Conservation (phyloP, 2,329 filamentous ascomycete genomes). For the Pseudofabraea citricarpa region DNA sequence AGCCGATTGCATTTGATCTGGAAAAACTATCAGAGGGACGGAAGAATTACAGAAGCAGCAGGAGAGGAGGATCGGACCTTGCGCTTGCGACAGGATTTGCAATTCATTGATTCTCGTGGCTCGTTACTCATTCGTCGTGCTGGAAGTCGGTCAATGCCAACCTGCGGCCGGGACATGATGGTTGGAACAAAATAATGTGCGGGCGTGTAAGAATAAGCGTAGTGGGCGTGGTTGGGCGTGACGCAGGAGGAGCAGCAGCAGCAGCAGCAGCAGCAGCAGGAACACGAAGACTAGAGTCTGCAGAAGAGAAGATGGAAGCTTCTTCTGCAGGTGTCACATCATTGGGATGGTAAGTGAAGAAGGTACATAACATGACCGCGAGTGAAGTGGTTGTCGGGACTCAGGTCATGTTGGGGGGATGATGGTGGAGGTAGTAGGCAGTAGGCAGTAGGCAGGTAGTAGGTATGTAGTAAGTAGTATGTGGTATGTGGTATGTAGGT, state of each 20-base stretch:
- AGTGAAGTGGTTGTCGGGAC: constrained; percentile 1
- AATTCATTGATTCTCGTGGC: constrained; percentile 88
- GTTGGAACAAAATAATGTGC: no score
- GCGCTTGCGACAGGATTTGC: constrained; percentile 87
- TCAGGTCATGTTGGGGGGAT: background rate
- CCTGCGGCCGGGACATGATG: constrained; percentile 28
- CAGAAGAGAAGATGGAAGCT: no score
- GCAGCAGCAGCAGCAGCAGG: no score
- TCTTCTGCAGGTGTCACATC: constrained; percentile 1
- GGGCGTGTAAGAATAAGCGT: no score
- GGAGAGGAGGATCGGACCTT: constrained; percentile 54
- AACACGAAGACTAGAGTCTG: no score
- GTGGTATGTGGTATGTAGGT: no score
- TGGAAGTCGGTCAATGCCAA: constrained; percentile 29
- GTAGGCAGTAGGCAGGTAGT: no score
- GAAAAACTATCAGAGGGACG: constrained; percentile 15
- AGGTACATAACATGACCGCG: background rate
- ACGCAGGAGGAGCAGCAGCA: background rate
- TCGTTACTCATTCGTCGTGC: constrained; percentile 37
- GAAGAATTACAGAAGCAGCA: constrained; percentile 12
- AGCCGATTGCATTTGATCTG: constrained; percentile 91
- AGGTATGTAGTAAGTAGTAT: no score
- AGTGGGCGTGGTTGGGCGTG: background rate
- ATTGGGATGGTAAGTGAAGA: background rate
- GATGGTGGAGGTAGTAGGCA: no score